Evolutionary conservation across 441 rosid species (phyloP).

Genomic region (Populus hybrid): DNA sequence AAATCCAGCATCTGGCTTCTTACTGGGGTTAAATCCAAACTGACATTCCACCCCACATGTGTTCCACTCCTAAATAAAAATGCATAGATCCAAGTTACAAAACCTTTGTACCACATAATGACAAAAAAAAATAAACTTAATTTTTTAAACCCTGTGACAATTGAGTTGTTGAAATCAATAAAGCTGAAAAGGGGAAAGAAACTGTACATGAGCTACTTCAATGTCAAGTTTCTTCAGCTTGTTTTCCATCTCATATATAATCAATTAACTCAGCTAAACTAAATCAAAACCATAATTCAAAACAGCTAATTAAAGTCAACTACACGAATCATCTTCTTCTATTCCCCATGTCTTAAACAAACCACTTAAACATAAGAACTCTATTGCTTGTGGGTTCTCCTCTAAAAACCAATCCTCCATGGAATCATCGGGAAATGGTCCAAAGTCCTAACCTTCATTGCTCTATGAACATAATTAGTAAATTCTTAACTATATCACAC

Average conservation of each 20-base stretch:
- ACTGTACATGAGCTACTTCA: neutral
- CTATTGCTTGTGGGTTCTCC: neutral
- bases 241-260: neutral
- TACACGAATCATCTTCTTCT: neutral
- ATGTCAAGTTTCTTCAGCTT: constrained; percentile 3
- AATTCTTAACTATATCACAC: neutral
- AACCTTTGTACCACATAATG: neutral
- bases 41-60: constrained; percentile 67
- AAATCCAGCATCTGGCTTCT: constrained; percentile 64
- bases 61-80: constrained; percentile 47
- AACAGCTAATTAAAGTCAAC: neutral
- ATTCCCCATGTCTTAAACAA: neutral
- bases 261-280: neutral
- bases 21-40: constrained; percentile 37
- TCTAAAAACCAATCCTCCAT: neutral
- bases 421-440: neutral
- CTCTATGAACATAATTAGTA: neutral
- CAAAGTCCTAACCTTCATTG: neutral
- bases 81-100: neutral
- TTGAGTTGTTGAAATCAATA: too few relatives aligned
- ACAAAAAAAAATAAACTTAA: neutral
- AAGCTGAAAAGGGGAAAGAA: neutral
- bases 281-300: neutral
- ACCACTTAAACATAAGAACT: neutral
- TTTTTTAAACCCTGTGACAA: too few relatives aligned